Evolutionary conservation across 164 flowering plant genomes (phyloP), one percentile per base, ranked within the genome.

Genomic region (Vitis cinerea): DNA sequence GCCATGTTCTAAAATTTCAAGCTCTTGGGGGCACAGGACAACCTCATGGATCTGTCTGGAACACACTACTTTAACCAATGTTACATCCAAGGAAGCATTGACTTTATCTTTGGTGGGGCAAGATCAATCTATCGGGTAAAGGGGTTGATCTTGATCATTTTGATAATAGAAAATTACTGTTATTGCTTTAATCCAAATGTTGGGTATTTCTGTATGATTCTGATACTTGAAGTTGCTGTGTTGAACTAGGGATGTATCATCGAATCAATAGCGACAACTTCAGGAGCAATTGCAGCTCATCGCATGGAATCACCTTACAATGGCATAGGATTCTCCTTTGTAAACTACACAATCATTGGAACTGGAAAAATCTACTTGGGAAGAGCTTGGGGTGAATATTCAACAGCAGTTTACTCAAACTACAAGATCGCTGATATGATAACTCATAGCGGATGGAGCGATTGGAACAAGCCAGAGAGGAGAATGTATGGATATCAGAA

Each of bases 301-400:
- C 92, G 83, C 51, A 85, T 97, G 78, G 76, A 87, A 3, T 64
- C 76, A 0, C 70, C 80, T 2, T 8, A 66, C n/a, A 91, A 92
- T 0, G 74, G 87, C 15, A 81, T 94, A 0, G 98, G 98, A 0
- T 95, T 90, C 71, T 88, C 98, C 14, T 95, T 95, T 52, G 81
- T 87, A 10, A 78, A 83, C 67, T 92, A 93, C 66, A 72, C 8
- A 5, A 72, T 95, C 17, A 80, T 37, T 17, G 99, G 99, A 11
- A 84, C 77, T 3, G 98, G 98, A 1, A 71, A 16, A 0, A 53
- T 81, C 9, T 81, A 59, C 50, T 48, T 95, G 71, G 99, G 98
- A 56, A 80, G 99, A 84, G 94, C 98, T 10, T 95, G 97, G 98
- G 99, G 97, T 12, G 62, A 77, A 65, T 90, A 91, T 71, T 86